A percentile compares a stretch with the other conserved stretches of the same genome.
Evolutionary conservation across 331 rosid species (phyloP).

Genomic region (Rhamnella rubrinervis): DNA sequence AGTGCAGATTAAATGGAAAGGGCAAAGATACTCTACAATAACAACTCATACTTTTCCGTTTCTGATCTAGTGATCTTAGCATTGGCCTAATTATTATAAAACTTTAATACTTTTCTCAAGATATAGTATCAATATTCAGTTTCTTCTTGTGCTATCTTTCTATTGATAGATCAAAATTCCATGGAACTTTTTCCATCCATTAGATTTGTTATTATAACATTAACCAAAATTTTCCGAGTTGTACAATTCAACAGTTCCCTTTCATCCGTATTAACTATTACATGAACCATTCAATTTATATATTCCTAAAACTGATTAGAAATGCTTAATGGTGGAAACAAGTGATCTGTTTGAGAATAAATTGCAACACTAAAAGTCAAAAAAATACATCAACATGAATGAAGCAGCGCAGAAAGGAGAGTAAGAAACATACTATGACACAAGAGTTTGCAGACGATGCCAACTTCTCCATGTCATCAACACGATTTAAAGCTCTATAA

Average conservation of each 20-base stretch:
- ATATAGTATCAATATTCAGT: background rate
- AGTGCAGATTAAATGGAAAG: background rate
- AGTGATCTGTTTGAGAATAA: conserved; percentile 8
- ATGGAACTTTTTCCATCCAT: background rate
- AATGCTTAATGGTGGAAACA: background rate
- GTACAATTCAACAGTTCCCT: background rate
- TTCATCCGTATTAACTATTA: background rate
- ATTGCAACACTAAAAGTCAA: conserved; percentile 8
- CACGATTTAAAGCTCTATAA: conserved; percentile 78
- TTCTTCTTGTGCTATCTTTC: too few species aligned
- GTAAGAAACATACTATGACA: conserved; percentile 66
- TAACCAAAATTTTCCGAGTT: background rate
- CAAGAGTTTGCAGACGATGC: conserved; percentile 85
- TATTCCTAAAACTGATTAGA: conserved; percentile 11
- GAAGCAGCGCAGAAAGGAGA: conserved; percentile 4
- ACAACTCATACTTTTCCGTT: background rate
- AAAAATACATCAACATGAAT: conserved; percentile 11
- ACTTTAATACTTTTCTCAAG: background rate
- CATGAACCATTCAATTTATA: conserved; percentile 6
- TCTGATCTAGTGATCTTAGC: background rate
- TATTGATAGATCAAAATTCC: background rate
- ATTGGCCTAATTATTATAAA: background rate
- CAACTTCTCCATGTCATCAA: conserved; percentile 81
- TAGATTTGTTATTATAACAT: background rate
- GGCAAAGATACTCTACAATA: background rate